Percentiles rank a stretch among this genome's conserved stretches.
These are phyloP conservation scores for Penicillium parvum DNA, from an alignment of 495 filamentous ascomycete genomes.

Conservation along the genomic window DNA sequence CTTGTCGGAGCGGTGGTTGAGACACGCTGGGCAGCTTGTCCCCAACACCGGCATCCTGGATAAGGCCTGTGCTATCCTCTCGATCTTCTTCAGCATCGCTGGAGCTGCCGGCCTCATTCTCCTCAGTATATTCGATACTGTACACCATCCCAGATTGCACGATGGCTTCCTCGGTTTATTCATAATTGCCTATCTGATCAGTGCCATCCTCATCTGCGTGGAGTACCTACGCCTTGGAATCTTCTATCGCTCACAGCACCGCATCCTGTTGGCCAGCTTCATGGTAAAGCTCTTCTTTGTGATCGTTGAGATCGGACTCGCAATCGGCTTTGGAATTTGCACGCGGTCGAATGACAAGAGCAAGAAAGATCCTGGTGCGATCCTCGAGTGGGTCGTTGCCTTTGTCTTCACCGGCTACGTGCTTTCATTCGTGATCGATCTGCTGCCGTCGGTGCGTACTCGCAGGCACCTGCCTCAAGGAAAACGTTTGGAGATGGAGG, in stretches of 20 bases:
- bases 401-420: slow-evolving; percentile 90
- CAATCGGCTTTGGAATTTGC: slow-evolving; percentile 55
- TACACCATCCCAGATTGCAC: slow-evolving; percentile 60
- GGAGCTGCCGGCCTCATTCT: slow-evolving; percentile 78
- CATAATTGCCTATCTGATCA: slow-evolving; percentile 67
- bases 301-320: slow-evolving; percentile 69
- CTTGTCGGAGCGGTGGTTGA: slow-evolving; percentile 73
- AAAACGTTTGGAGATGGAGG: too few species aligned
- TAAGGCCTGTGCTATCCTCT: slow-evolving; percentile 62
- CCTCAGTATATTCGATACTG: slow-evolving; percentile 80
- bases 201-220: slow-evolving; percentile 77
- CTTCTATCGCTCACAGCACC: slow-evolving; percentile 63
- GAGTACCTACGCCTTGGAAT: slow-evolving; percentile 83
- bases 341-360: slow-evolving; percentile 28
- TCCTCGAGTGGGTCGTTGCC: slow-evolving; percentile 79
- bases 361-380: slow-evolving; percentile 51
- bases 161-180: slow-evolving; percentile 77
- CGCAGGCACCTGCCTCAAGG: slow-evolving; percentile 48
- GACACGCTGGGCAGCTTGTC: slow-evolving; percentile 67
- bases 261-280: slow-evolving; percentile 70
- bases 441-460: slow-evolving; percentile 72
- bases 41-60: slow-evolving; percentile 64
- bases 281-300: slow-evolving; percentile 79
- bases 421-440: slow-evolving; percentile 82
- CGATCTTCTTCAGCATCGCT: slow-evolving; percentile 67